Evolutionary conservation across 805 yeast species (phyloP).

Genomic region (Nakazawaea peltata): DNA sequence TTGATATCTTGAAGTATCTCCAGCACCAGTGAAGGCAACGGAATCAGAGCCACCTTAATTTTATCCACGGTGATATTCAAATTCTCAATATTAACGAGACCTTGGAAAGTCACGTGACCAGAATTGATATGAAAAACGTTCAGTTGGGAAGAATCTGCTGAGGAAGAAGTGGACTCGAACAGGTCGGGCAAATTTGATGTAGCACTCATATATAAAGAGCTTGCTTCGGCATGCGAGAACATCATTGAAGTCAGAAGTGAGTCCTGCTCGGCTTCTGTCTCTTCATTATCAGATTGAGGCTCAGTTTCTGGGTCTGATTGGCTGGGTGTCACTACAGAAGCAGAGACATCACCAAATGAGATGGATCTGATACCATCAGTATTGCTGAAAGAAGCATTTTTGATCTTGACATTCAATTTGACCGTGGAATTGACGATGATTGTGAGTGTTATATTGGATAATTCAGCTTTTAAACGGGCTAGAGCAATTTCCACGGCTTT

Average conservation of each 20-base stretch:
- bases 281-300: constrained; percentile 12
- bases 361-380: constrained; percentile 39
- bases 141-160: constrained; percentile 1
- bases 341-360: constrained; percentile 25
- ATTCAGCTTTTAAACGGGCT: constrained; percentile 45
- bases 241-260: constrained; percentile 45
- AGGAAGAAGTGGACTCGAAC: constrained; percentile 6
- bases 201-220: constrained; percentile 79
- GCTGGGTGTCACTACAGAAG: constrained; percentile 13
- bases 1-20: constrained; percentile 30
- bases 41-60: constrained; percentile 34
- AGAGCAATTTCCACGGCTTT: constrained; percentile 63
- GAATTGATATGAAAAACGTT: constrained; percentile 25
- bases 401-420: constrained; percentile 26
- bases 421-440: constrained; percentile 39
- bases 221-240: constrained; percentile 61
- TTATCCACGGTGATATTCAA: constrained; percentile 30
- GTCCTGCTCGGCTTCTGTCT: constrained; percentile 20
- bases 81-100: constrained; percentile 27
- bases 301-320: constrained; percentile 1
- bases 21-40: constrained; percentile 30
- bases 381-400: constrained; percentile 26
- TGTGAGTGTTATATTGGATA: constrained; percentile 38
- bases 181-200: constrained; percentile 39
- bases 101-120: constrained; percentile 38